phyloP scores from a whole-genome alignment of 1,139 yeast species.

The Pichia sp. region DNA sequence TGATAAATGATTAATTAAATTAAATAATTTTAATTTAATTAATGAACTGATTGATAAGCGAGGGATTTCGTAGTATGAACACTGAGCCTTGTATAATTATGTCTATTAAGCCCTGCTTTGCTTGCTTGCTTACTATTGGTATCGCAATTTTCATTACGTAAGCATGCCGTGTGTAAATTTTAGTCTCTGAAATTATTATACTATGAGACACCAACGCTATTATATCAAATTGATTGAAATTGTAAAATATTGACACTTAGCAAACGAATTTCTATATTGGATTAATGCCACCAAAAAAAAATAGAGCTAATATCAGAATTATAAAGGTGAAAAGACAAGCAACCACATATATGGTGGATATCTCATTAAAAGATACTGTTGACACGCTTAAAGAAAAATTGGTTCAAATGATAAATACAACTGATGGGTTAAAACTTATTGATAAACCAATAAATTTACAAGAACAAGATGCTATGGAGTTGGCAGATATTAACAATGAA shows the following conservation, averaged over 20 bases:
- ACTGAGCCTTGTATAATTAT: too few species aligned
- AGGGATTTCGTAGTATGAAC: too few species aligned
- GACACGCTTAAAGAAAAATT: slow-evolving; percentile 33
- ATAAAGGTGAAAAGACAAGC: slow-evolving; percentile 26
- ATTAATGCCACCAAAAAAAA: slow-evolving; percentile 25
- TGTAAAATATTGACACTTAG: too few species aligned
- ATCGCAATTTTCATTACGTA: background rate
- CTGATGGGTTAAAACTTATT: slow-evolving; percentile 41
- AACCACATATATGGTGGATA: slow-evolving; percentile 40
- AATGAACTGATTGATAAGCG: too few species aligned
- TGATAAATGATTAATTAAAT: too few species aligned
- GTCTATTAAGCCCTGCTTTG: too few species aligned
- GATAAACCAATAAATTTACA: slow-evolving; percentile 19
- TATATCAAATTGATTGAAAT: too few species aligned
- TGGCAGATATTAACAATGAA: slow-evolving; percentile 11
- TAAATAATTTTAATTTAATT: too few species aligned
- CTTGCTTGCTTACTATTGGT: background rate
- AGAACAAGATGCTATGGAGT: slow-evolving; percentile 1
- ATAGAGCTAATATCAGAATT: slow-evolving; percentile 13
- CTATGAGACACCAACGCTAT: too few species aligned
- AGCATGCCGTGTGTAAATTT: too few species aligned
- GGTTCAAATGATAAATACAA: slow-evolving; percentile 35
- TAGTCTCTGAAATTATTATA: too few species aligned
- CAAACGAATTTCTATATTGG: too few species aligned
- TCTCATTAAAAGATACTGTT: slow-evolving; percentile 31